Evolutionary conservation across 1,284 basidiomycete species (phyloP), one percentile per base, ranked within the genome.

Genomic region (Ceratobasidium sp.): DNA sequence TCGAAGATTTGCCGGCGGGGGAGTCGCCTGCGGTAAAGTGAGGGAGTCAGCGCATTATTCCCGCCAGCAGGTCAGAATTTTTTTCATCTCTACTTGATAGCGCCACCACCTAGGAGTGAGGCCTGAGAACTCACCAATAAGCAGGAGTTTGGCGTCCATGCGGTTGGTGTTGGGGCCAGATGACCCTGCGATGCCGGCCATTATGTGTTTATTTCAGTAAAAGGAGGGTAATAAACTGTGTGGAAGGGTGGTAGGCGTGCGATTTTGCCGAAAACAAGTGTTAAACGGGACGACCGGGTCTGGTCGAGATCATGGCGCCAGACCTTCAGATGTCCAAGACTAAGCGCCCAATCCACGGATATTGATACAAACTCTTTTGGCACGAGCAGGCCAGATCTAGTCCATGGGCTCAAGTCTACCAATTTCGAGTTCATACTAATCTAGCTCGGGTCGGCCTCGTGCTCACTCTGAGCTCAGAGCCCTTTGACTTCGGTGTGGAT

Each of bases 1-100:
- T 92, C 31, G 97, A 99, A n/a, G 97, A 98, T 87, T 99, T 99
- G 78, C 98, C 98, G 73, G 99, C 98, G 75, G 98, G 97, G 76
- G 97, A 96, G 87, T 99, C 98, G 79, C 97, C 95, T 97, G 81
- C 51, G 51, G 48, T 48, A 75, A 53, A 29, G 47, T n/a, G 60
- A 22, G 33, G 56, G 59, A 15, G 54, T 66, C 48, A 75, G 56
- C 62, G 36, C 72, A 53, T n/a, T 5, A 54, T 50, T 57, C 67
- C 54, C 64, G 64, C 60, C 73, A 67, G 54, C 57, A 67, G 48
- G 27, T 14, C 33, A n/a, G 36, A 36, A 41, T 41, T 11, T 45
- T 27, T 31, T 56, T 74, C 36, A 53, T 47, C n/a, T n/a, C n/a
- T n/a, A n/a, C n/a, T n/a, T 36, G 27, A 33, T n/a, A 36, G 59